Evolutionary conservation across 371 early-diverging fungal genomes (phyloP).

Genomic region (Mucor piriformis): DNA sequence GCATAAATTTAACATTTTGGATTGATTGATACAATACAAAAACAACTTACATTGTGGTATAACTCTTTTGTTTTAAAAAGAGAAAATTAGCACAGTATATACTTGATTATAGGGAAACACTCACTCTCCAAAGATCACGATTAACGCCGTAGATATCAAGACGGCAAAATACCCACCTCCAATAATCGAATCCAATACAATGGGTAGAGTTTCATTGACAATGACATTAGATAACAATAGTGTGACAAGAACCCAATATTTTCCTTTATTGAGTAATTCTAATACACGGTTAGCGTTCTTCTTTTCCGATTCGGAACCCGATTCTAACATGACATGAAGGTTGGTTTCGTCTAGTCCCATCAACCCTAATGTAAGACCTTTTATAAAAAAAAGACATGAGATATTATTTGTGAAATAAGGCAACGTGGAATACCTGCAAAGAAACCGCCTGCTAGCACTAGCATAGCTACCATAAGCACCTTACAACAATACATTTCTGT

Average conservation of each 20-base stretch:
- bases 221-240: slow-evolving; percentile 89
- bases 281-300: slow-evolving; percentile 72
- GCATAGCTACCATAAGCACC: neutral
- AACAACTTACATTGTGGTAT: slow-evolving; percentile 39
- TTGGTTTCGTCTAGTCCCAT: slow-evolving; percentile 78
- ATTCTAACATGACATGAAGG: slow-evolving; percentile 68
- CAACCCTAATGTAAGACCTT: slow-evolving; percentile 83
- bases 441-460: slow-evolving; percentile 21
- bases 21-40: neutral
- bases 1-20: slow-evolving; percentile 5
- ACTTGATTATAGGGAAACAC: slow-evolving; percentile 27
- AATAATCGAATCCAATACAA: slow-evolving; percentile 79
- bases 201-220: slow-evolving; percentile 93
- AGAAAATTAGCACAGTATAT: slow-evolving; percentile 8
- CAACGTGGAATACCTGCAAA: slow-evolving; percentile 32
- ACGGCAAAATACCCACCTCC: slow-evolving; percentile 87
- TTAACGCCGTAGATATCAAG: slow-evolving; percentile 81
- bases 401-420: no score
- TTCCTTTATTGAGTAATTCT: slow-evolving; percentile 68
- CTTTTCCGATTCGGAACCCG: slow-evolving; percentile 69
- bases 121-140: slow-evolving; percentile 93
- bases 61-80: slow-evolving; percentile 53
- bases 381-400: no score
- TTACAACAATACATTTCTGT: neutral
- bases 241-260: slow-evolving; percentile 87